Base-by-base conservation (phyloP, 2,329 filamentous ascomycete genomes). In the Ascochyta clinopodiicola region DNA sequence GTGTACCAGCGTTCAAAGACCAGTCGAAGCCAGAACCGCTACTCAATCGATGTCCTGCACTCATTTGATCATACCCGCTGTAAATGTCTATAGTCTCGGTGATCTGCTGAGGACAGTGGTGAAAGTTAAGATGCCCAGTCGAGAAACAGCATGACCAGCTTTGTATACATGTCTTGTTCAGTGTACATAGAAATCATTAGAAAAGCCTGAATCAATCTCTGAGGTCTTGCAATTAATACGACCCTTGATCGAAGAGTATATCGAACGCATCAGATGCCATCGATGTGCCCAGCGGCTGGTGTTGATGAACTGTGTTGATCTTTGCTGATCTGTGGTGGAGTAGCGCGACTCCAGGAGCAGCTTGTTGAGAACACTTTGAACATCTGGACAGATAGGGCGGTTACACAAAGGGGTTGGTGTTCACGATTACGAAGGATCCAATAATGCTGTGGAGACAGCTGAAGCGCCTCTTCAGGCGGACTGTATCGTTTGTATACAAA, bases 391-490 rank as follows among this genome's bases (percentile, higher is more conserved):
- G 29, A 10, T n/a, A 42, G 35, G 21, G 29, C n/a, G 19, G 19
- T 34, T 19, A 38, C 21, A 36, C 31, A 36, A 50, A 27, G 31
- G 6, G 27, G 32, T 32, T 29, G 39, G 29, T 31, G 4, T 31
- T 31, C 25, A 22, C 3, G 39, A 49, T 21, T 34, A 36, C 17
- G 17, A 31, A 45, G 36, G 46, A 50, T 37, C 45, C 42, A 38
- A 56, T 56, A 50, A 13, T 40, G 27, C n/a, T 36, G 46, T 44
- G 45, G 52, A 37, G 29, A 40, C 45, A 24, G 36, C 31, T 45
- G 45, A 40, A 38, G 40, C 52, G 40, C 40, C 45, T 42, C 35
- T 10, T 45, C 34, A 55, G 52, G 35, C 52, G 52, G 52, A 45
- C 52, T 37, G 34, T 45, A 45, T 55, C 36, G 36, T 45, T 45